Evolutionary conservation across 1,139 yeast species (phyloP), one percentile per base, ranked within the genome.

Genomic region (Kodamaea anthophila): DNA sequence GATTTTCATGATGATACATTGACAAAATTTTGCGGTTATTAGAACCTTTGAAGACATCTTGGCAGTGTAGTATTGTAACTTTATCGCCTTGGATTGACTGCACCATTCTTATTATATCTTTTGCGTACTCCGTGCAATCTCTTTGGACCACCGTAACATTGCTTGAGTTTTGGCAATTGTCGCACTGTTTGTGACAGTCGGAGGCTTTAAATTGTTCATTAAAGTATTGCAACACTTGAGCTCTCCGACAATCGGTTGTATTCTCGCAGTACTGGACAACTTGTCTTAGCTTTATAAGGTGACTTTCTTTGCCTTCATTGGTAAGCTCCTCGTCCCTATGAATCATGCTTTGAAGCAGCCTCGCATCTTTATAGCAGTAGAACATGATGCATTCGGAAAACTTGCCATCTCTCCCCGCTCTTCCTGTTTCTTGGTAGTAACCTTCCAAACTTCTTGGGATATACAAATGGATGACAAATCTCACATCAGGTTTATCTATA

Each of bases 361-460:
- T 60, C 1, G 86, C 86, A 58, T 87, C 97, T 37, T 74, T 72
- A 53, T 80, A 81, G 9, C 78, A 70, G 51, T 82, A 91, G 46
- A 75, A 91, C 70, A 91, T 70, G 11, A 84, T 71, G 57, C 97
- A 91, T 38, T 79, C 80, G 2, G 95, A 80, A 26, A 61, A 71
- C 4, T 73, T 60, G 0, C 97, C 96, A 60, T 91, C 98, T 58
- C 98, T 74, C 4, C 98, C 98, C 2, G 97, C 98, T 55, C 98
- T 77, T n/a, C 98, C 98, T 1, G 97, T 87, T 53, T 91, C 98
- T 57, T 91, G 98, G 46, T 91, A 91, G 51, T 91, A 91, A 0
- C 97, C 97, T 58, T 91, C 98, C 37, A 91, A 60, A 29, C 87
- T 84, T 47, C 96, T 63, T 0, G 98, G 97, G 21, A 91, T 62